Percentiles rank a stretch among this genome's conserved stretches.
Evolutionary conservation across 441 rosid species (phyloP).

Genomic region (Adansonia rubrostipa): DNA sequence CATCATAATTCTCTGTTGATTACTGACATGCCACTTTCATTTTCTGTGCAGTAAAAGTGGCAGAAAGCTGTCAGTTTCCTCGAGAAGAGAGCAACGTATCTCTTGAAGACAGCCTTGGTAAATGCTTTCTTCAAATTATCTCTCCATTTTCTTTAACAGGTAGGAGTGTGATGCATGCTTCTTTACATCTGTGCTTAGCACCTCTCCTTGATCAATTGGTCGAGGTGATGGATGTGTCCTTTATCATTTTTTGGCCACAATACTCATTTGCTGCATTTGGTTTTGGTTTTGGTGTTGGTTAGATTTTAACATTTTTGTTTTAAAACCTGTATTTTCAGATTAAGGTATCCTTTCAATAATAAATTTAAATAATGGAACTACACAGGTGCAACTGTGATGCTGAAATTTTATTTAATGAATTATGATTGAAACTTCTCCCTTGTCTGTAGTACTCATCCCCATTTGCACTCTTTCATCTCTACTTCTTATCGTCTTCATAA

Average conservation of each 20-base stretch:
- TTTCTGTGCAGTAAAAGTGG: slow-evolving; percentile 32
- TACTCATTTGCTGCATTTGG: not conserved
- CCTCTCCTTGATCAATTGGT: slow-evolving; percentile 1
- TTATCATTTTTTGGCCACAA: not conserved
- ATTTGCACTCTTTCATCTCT: not conserved
- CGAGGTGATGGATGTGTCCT: not conserved
- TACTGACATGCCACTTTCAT: slow-evolving; percentile 6
- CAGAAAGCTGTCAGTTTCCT: slow-evolving; percentile 33
- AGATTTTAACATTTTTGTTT: not conserved
- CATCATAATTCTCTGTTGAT: slow-evolving; percentile 9
- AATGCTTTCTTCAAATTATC: slow-evolving; percentile 21
- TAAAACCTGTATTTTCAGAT: not conserved
- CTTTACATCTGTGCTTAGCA: not conserved
- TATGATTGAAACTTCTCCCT: not conserved
- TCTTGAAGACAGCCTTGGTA: slow-evolving; percentile 39
- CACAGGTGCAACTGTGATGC: not conserved
- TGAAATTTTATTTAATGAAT: not conserved
- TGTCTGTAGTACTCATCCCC: not conserved
- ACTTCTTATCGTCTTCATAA: not conserved
- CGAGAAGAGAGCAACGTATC: slow-evolving; percentile 32
- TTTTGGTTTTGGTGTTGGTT: slow-evolving; percentile 2
- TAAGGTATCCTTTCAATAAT: not conserved
- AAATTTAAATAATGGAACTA: slow-evolving; percentile 6
- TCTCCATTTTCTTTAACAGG: not conserved
- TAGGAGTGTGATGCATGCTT: not conserved